Base-by-base conservation (phyloP, 257 asterid genomes). In the Nicotiana tomentosiformis region DNA sequence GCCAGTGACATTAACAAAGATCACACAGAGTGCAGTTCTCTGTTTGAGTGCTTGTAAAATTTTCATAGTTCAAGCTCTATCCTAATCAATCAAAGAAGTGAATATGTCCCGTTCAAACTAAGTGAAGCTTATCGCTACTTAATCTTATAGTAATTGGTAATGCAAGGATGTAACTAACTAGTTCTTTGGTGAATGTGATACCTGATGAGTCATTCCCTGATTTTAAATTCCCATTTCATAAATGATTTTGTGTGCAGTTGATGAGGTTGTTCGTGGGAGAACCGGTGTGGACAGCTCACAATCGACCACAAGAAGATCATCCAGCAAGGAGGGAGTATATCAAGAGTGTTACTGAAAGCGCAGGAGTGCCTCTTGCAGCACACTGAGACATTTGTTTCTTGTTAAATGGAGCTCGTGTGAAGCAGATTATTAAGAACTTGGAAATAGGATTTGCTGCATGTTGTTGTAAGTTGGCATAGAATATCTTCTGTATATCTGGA, bases 181-280 rank as follows among this genome's bases (percentile, higher is more conserved):
- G 14, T 33, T 79, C 18, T 5, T 12, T 4, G 14, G 23, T 29
- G 23, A 58, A 60, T 57, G 18, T 33, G 57, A 4, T 20, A 55
- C 51, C 20, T 39, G 49, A 35, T 26, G 57, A 9, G 10, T n/a
- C 7, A 46, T 32, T 1, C 14, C 3, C 46, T 65, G 46, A 35
- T 56, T 46, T 17, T 6, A 20, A 46, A 43, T 32, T 16, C 5
- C 11, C n/a, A 7, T 10, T 29, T 37, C 7, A 37, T 78, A 77
- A 2, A 51, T 81, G 51, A 57, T 30, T 53, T 66, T 64, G 83
- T 15, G 49, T 83, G 84, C 87, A 94, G 98, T 84, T 94, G 87
- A 93, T 93, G 97, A 90, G 98, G 85, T 77, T 94, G 89, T 94
- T 93, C 7, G 95, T 94, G 86, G 97, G 98, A 80, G 97, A 94